These are phyloP conservation scores for Suillus tomentosus DNA, from an alignment of 768 basidiomycete genomes.

Conservation along the genomic window DNA sequence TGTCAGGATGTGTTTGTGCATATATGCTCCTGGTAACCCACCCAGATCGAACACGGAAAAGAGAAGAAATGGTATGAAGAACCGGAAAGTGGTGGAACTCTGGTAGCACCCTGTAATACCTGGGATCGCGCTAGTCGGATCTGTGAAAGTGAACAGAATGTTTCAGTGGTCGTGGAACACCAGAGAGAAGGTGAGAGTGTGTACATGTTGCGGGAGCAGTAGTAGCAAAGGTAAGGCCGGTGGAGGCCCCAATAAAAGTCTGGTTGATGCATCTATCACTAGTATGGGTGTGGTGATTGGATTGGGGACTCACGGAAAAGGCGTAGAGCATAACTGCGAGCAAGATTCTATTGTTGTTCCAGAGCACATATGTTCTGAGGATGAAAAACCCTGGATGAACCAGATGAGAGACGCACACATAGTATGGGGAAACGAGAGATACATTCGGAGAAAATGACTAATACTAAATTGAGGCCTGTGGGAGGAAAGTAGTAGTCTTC, in stretches of 20 bases:
- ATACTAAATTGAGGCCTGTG: not conserved
- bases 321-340: no score
- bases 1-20: no score
- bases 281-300: not conserved
- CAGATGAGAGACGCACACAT: not conserved
- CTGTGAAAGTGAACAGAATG: not conserved
- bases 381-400: not conserved
- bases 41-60: not conserved
- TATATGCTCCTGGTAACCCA: not conserved
- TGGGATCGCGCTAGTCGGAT: not conserved
- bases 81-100: no score
- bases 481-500: not conserved
- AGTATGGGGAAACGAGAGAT: not conserved
- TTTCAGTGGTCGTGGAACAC: not conserved
- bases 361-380: not conserved
- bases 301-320: not conserved
- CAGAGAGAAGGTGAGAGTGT: not conserved
- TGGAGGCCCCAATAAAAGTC: not conserved
- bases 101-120: slow-evolving; percentile 1
- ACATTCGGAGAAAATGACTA: not conserved
- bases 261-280: not conserved
- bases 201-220: not conserved
- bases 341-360: not conserved
- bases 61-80: not conserved
- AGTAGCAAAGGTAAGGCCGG: not conserved